These are phyloP conservation scores for Leccinum pachyderme DNA, from an alignment of 1,284 basidiomycete genomes.

Conservation along the genomic window DNA sequence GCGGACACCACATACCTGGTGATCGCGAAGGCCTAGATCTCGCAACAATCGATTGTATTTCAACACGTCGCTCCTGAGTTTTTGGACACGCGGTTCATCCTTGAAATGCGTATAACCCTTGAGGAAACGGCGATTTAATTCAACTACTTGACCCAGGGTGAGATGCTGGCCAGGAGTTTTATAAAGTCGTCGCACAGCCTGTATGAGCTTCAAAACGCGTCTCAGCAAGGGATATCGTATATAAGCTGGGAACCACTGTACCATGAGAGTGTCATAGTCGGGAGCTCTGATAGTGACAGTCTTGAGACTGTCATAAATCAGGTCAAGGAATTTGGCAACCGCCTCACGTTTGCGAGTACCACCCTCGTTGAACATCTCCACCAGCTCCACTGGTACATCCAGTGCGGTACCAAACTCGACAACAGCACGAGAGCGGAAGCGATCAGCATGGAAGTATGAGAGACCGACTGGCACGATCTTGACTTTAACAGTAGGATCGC, in stretches of 20 bases:
- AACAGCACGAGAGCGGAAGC: constrained; percentile 93
- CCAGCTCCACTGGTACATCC: constrained; percentile 82
- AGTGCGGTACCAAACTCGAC: constrained; percentile 95
- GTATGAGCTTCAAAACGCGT: constrained; percentile 65
- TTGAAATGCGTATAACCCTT: constrained; percentile 94
- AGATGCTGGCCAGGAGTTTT: constrained; percentile 94
- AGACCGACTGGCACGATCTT: constrained; percentile 94
- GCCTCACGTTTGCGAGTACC: constrained; percentile 90
- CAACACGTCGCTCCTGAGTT: constrained; percentile 81
- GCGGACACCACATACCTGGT: constrained; percentile 68
- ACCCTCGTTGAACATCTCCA: constrained; percentile 90
- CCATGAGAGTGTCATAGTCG: constrained; percentile 98
- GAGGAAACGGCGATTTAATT: constrained; percentile 92
- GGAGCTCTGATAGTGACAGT: constrained; percentile 96
- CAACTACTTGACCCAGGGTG: constrained; percentile 94
- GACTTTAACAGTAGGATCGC: constrained; percentile 82
- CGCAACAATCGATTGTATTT: constrained; percentile 91
- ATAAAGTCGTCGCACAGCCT: constrained; percentile 94
- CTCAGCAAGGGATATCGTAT: constrained; percentile 2
- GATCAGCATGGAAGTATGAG: constrained; percentile 94
- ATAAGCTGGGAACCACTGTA: constrained; percentile 29
- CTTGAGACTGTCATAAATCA: constrained; percentile 95
- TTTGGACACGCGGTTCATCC: constrained; percentile 88
- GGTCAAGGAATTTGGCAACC: constrained; percentile 84
- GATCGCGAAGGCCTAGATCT: constrained; percentile 95